Conservation (phyloP, 495 filamentous ascomycete species). For the Penicillium pulvis region DNA sequence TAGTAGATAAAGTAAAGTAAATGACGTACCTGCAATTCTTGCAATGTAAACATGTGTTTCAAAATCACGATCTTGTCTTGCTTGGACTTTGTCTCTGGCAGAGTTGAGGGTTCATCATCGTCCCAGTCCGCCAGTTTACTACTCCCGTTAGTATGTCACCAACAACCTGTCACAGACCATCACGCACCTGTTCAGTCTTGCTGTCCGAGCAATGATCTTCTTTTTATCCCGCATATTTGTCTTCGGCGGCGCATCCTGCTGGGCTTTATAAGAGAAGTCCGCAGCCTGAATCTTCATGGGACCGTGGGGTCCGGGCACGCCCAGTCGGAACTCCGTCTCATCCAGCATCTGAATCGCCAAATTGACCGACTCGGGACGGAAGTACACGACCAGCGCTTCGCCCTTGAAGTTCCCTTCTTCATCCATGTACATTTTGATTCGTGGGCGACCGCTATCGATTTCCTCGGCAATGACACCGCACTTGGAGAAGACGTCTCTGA, state of each 20-base stretch:
- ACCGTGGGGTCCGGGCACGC: slow-evolving; percentile 51
- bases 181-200: slow-evolving; percentile 72
- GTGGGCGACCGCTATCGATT: slow-evolving; percentile 78
- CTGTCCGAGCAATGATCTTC: slow-evolving; percentile 86
- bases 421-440: slow-evolving; percentile 92
- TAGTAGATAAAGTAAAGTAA: slow-evolving; percentile 3
- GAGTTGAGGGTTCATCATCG: slow-evolving; percentile 72
- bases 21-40: slow-evolving; percentile 66
- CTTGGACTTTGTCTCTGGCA: slow-evolving; percentile 58
- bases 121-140: slow-evolving; percentile 93
- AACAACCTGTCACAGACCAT: neutral
- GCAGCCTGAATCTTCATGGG: slow-evolving; percentile 83
- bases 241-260: slow-evolving; percentile 59
- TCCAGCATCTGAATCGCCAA: slow-evolving; percentile 91
- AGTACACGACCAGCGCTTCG: slow-evolving; percentile 90
- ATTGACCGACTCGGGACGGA: slow-evolving; percentile 85
- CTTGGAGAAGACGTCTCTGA: slow-evolving; percentile 78
- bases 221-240: slow-evolving; percentile 63
- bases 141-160: slow-evolving; percentile 13
- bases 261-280: slow-evolving; percentile 84
- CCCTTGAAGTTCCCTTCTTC: slow-evolving; percentile 86
- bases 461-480: slow-evolving; percentile 94
- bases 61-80: slow-evolving; percentile 84
- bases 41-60: slow-evolving; percentile 91
- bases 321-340: slow-evolving; percentile 80